Evolutionary conservation across 2,329 filamentous ascomycete species (phyloP).

Genomic region (Fusarium stilboides): DNA sequence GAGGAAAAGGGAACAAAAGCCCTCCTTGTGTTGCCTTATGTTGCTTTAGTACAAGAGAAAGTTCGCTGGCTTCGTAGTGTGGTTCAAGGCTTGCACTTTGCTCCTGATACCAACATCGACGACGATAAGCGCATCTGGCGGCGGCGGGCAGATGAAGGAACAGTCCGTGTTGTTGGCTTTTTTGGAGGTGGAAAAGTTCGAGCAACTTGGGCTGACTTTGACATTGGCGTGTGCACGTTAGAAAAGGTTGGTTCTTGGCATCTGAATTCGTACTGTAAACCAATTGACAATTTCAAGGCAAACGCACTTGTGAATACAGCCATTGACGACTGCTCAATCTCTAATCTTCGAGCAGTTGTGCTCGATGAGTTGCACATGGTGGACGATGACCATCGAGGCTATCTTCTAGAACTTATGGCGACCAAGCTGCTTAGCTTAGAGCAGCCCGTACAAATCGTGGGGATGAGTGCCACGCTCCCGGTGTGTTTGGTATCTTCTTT

Average conservation of each 20-base stretch:
- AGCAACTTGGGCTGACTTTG: constrained; percentile 79
- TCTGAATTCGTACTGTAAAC: not conserved
- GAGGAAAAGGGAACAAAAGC: constrained; percentile 75
- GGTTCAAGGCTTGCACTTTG: constrained; percentile 70
- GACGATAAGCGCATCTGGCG: constrained; percentile 64
- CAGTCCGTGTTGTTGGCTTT: constrained; percentile 78
- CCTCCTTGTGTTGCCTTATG: constrained; percentile 81
- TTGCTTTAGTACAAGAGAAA: constrained; percentile 86
- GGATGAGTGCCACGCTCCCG: constrained; percentile 85
- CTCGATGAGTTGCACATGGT: constrained; percentile 88
- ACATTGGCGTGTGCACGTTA: constrained; percentile 84
- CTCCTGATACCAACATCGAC: constrained; percentile 54
- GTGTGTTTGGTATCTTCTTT: constrained; percentile 59
- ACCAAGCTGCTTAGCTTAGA: constrained; percentile 80
- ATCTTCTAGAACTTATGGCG: constrained; percentile 80
- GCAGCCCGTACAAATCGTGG: constrained; percentile 78
- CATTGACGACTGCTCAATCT: constrained; percentile 78
- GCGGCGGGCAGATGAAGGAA: constrained; percentile 69
- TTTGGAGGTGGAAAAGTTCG: constrained; percentile 81
- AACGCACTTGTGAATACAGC: constrained; percentile 81
- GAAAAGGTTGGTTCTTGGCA: constrained; percentile 70
- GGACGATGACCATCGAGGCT: constrained; percentile 81
- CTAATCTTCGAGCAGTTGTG: constrained; percentile 76
- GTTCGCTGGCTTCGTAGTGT: constrained; percentile 79
- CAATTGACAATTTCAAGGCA: constrained; percentile 64